Evolutionary conservation across 164 flowering plant genomes (phyloP).

Genomic region (Vitis labrusca): DNA sequence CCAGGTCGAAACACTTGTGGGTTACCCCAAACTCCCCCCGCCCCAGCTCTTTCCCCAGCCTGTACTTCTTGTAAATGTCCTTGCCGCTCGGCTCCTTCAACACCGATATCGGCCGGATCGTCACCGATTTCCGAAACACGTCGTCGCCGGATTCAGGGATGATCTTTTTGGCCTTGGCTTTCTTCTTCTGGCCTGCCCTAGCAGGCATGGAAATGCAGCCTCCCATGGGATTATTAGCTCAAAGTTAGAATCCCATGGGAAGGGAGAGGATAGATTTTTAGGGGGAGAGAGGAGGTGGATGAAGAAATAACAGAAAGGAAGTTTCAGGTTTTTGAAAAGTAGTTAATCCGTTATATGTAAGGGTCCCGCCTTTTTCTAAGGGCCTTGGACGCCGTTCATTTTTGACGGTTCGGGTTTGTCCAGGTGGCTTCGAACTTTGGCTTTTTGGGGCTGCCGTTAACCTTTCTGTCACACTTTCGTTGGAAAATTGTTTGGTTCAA

Average conservation of each 20-base stretch:
- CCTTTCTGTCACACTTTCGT: no score
- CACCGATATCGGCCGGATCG: conserved; percentile 6
- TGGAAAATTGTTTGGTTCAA: no score
- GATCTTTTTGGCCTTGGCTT: not conserved
- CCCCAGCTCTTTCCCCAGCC: conserved; percentile 65
- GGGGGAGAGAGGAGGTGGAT: not conserved
- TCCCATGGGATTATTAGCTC: conserved; percentile 30
- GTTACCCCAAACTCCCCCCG: conserved; percentile 85
- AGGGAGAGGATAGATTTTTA: not conserved
- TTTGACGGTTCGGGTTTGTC: not conserved
- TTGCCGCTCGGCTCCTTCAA: conserved; percentile 28
- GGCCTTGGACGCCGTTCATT: not conserved
- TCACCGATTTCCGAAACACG: not conserved
- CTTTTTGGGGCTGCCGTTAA: no score
- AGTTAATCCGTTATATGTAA: not conserved
- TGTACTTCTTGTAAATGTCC: conserved; percentile 31
- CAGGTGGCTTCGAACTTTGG: no score
- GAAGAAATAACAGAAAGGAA: not conserved
- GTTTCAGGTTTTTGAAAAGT: not conserved
- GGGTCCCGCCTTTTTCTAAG: conserved; percentile 15
- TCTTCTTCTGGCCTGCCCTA: conserved; percentile 2
- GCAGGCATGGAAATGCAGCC: conserved; percentile 24
- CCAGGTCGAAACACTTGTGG: conserved; percentile 38
- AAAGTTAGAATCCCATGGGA: not conserved
- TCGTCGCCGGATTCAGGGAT: not conserved